These are phyloP conservation scores for Hypoxylon rubiginosum DNA, from an alignment of 2,329 filamentous ascomycete species.

Conservation along the genomic window DNA sequence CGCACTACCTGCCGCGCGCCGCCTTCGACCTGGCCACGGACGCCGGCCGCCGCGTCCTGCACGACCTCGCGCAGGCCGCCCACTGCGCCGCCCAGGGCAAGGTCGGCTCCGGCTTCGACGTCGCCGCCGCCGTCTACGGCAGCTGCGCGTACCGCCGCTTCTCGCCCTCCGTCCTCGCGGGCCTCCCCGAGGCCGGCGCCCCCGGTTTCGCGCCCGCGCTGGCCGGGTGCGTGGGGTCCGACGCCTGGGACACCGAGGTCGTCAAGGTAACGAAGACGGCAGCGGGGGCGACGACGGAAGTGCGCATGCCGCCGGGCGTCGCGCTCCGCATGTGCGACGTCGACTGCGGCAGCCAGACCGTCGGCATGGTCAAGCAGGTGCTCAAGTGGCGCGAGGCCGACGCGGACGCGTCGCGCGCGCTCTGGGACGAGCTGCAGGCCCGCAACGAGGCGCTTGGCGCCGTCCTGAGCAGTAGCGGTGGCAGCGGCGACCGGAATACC, in stretches of 20 bases:
- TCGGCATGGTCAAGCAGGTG: conserved; percentile 95
- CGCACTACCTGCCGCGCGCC: conserved; percentile 75
- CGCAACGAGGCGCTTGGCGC: conserved; percentile 79
- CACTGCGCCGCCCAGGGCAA: conserved; percentile 98
- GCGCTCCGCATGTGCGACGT: conserved; percentile 95
- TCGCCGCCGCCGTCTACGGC: conserved; percentile 92
- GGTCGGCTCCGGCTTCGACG: conserved; percentile 94
- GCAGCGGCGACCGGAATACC: conserved; percentile 49
- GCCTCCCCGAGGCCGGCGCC: conserved; percentile 74
- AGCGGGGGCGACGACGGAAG: no score
- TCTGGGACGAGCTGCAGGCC: conserved; percentile 82
- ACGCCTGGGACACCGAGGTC: conserved; percentile 84
- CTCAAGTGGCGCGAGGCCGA: conserved; percentile 82
- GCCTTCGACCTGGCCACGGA: conserved; percentile 70
- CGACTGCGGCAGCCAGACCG: conserved; percentile 92
- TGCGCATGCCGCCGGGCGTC: conserved; percentile 78
- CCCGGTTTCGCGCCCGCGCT: conserved; percentile 77
- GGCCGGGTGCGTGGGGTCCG: conserved; percentile 73
- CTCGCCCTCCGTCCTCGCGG: conserved; percentile 79
- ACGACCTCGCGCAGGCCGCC: conserved; percentile 93
- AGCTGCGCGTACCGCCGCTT: conserved; percentile 94
- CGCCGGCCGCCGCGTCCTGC: conserved; percentile 72
- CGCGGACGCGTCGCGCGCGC: conserved; percentile 70
- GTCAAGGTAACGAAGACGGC: conserved; percentile 71
- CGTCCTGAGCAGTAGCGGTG: conserved; percentile 66